phyloP scores from a whole-genome alignment of 2,329 filamentous ascomycete species.

The Beauveria caledonica region DNA sequence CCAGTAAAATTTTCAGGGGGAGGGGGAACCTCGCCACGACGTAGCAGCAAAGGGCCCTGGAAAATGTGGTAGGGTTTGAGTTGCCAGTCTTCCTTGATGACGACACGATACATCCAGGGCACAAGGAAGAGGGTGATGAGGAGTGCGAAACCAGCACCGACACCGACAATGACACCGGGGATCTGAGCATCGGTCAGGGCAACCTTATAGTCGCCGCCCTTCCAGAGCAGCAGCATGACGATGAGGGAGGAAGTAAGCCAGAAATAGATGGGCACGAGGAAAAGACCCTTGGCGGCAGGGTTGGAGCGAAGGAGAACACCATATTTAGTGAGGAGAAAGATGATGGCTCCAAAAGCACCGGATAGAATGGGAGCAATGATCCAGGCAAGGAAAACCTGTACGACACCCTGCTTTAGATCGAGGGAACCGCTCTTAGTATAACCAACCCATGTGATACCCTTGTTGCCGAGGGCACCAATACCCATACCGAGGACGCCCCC shows the following conservation, averaged over 20 bases:
- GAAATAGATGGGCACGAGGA: constrained; percentile 49
- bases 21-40: constrained; percentile 31
- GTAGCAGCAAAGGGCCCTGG: constrained; percentile 44
- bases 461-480: constrained; percentile 43
- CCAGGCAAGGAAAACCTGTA: constrained; percentile 54
- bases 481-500: constrained; percentile 53
- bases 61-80: constrained; percentile 47
- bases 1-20: constrained; percentile 34
- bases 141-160: constrained; percentile 40
- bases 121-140: constrained; percentile 46
- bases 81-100: constrained; percentile 54
- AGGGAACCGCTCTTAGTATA: constrained; percentile 29
- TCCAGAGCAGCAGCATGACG: constrained; percentile 54
- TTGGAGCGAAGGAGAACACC: constrained; percentile 44
- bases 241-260: constrained; percentile 45
- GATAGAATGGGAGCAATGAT: constrained; percentile 50
- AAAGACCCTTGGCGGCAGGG: constrained; percentile 44
- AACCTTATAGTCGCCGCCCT: constrained; percentile 38
- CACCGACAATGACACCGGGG: constrained; percentile 45
- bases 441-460: constrained; percentile 46
- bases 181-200: constrained; percentile 40
- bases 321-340: constrained; percentile 51
- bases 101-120: constrained; percentile 49
- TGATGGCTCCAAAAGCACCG: constrained; percentile 42
- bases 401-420: constrained; percentile 40